Conservation (phyloP, 208 protist species). For the Leishmania tropica region DNA sequence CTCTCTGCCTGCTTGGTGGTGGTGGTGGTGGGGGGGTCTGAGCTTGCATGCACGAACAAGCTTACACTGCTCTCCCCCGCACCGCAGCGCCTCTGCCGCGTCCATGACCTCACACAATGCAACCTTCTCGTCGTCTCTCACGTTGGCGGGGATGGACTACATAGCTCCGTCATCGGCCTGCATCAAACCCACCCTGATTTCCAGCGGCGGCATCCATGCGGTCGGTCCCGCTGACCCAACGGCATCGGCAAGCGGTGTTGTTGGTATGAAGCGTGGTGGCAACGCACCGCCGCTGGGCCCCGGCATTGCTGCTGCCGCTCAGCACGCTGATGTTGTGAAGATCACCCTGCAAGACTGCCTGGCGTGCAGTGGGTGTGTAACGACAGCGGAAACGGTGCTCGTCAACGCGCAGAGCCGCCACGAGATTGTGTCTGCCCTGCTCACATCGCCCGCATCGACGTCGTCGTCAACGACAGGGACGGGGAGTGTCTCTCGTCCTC, state of each 20-base stretch:
- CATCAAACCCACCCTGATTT: conserved; percentile 40
- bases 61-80: neutral
- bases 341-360: conserved; percentile 89
- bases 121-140: conserved; percentile 70
- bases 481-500: conserved; percentile 11
- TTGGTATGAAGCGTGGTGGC: conserved; percentile 8
- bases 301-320: neutral
- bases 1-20: neutral
- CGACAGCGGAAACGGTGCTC: conserved; percentile 97
- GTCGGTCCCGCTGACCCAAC: neutral
- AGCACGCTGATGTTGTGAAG: conserved; percentile 51
- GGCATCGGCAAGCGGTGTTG: neutral
- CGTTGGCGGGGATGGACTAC: conserved; percentile 86
- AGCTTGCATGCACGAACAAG: neutral
- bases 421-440: conserved; percentile 38
- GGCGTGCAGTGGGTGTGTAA: conserved; percentile 97
- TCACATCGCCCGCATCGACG: neutral
- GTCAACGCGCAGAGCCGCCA: conserved; percentile 78
- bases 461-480: neutral
- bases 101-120: neutral
- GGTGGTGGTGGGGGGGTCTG: neutral
- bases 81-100: neutral
- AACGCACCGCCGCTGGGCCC: neutral
- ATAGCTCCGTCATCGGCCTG: conserved; percentile 81
- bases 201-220: neutral